These are phyloP conservation scores for Annulohypoxylon stygium DNA, from an alignment of 495 filamentous ascomycete species.

Conservation along the genomic window DNA sequence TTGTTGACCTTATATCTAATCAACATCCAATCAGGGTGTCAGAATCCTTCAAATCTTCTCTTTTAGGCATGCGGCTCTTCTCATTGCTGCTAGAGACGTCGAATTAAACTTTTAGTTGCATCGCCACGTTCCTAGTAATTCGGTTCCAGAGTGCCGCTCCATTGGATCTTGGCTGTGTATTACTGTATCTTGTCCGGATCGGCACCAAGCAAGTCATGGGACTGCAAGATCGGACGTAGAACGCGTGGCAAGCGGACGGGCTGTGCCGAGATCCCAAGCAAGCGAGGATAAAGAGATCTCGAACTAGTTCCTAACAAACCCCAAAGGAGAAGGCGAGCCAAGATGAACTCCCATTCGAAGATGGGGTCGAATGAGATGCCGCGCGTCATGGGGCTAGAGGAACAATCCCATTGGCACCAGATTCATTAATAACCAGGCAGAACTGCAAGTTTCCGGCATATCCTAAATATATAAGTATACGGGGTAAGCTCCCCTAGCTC, in stretches of 20 bases:
- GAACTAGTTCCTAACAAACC: constrained; percentile 22
- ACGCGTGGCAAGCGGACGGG: constrained; percentile 28
- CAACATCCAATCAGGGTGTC: constrained; percentile 25
- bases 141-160: constrained; percentile 30
- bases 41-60: constrained; percentile 7
- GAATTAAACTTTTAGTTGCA: constrained; percentile 48
- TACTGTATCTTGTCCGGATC: constrained; percentile 44
- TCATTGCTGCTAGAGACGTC: constrained; percentile 25
- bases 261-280: constrained; percentile 24
- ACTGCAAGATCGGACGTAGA: constrained; percentile 26
- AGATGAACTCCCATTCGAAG: constrained; percentile 30
- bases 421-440: constrained; percentile 29
- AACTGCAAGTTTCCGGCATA: constrained; percentile 16
- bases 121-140: constrained; percentile 39
- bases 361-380: constrained; percentile 29
- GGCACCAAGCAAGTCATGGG: constrained; percentile 13
- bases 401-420: constrained; percentile 36
- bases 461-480: constrained; percentile 33
- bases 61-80: constrained; percentile 42
- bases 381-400: constrained; percentile 26
- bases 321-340: constrained; percentile 31
- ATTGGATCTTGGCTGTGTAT: constrained; percentile 43
- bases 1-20: constrained; percentile 11
- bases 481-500: constrained; percentile 8
- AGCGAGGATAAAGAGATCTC: constrained; percentile 23